phyloP scores from a whole-genome alignment of 306 rosid species.

The Aeschynomene evenia region DNA sequence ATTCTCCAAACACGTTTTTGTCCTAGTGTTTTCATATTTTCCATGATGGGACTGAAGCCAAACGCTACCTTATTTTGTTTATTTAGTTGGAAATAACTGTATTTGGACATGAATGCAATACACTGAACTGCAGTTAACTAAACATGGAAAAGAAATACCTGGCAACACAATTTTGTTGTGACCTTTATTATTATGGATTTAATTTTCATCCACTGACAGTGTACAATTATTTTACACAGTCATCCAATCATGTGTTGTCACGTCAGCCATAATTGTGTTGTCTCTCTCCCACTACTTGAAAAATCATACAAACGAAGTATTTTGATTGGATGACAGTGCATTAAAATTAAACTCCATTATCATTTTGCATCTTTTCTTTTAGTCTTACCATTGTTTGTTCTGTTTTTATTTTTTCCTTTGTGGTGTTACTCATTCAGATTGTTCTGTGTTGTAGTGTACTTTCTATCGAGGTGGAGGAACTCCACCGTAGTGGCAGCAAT shows the following conservation, averaged over 20 bases:
- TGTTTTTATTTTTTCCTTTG: not conserved
- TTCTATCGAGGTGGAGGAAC: slow-evolving; percentile 79
- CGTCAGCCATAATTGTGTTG: no score
- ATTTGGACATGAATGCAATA: not conserved
- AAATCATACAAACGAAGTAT: no score
- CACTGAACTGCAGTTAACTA: not conserved
- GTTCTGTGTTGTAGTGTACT: slow-evolving; percentile 42
- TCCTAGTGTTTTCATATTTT: no score
- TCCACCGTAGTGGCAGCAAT: slow-evolving; percentile 57
- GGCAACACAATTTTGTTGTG: not conserved
- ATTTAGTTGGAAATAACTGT: not conserved
- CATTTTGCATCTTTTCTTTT: no score
- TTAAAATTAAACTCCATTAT: no score
- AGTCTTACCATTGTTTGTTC: not conserved
- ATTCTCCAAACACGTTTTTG: no score
- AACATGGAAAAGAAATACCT: not conserved
- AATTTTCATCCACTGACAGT: no score
- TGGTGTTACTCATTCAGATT: slow-evolving; percentile 26
- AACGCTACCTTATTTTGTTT: not conserved
- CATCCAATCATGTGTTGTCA: no score
- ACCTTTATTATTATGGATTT: not conserved
- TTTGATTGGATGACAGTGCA: no score
- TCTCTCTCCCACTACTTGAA: no score
- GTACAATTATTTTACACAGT: no score
- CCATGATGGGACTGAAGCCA: no score